Evolutionary conservation across 1,284 basidiomycete genomes (phyloP).

Genomic region (Schizophyllum commune): DNA sequence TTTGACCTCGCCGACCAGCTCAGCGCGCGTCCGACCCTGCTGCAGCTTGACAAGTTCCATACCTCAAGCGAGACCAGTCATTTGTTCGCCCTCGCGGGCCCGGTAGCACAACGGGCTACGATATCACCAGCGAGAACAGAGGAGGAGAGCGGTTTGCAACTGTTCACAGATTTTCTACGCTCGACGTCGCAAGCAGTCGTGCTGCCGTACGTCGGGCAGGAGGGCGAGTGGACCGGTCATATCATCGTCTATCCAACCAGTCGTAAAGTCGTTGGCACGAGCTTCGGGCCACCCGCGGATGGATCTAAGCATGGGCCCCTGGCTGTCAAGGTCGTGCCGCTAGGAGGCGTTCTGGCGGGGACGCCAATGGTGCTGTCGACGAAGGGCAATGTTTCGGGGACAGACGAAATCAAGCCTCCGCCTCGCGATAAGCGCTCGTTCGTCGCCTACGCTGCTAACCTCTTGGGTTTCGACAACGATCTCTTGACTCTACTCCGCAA

Average conservation of each 20-base stretch:
- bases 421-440: background rate
- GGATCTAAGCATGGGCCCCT: too few species aligned
- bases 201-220: background rate
- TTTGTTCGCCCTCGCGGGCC: background rate
- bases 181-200: background rate
- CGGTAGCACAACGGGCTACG: background rate
- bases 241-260: background rate
- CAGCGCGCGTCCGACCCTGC: background rate
- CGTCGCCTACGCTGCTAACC: background rate
- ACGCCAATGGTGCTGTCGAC: background rate
- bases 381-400: background rate
- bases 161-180: background rate
- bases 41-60: background rate
- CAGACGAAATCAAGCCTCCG: too few species aligned
- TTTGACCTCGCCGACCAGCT: background rate
- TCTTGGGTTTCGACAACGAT: background rate
- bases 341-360: background rate
- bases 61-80: background rate
- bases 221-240: constrained; percentile 1
- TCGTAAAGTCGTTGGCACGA: too few species aligned
- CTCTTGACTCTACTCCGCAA: background rate
- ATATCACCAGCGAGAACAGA: background rate
- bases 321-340: too few species aligned
- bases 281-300: too few species aligned
- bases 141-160: background rate